Conservation (phyloP, 805 yeast species). For the Lachancea waltii region DNA sequence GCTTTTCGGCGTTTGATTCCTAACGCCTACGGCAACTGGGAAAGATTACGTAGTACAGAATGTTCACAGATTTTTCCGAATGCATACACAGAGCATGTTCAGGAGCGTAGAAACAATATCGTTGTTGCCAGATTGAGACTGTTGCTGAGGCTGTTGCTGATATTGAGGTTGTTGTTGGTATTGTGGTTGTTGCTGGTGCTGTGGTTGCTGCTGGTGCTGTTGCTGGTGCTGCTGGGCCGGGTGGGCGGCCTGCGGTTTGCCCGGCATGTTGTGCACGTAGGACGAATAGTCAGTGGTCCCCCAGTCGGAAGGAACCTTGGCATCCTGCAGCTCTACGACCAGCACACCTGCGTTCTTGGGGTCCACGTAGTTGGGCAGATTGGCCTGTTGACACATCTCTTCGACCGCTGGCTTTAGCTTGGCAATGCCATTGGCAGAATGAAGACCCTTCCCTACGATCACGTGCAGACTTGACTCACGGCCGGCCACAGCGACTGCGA, state of each 20-base stretch:
- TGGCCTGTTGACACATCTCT: constrained; percentile 60
- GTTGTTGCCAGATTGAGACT: constrained; percentile 15
- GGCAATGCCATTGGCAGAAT: constrained; percentile 74
- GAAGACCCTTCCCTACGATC: constrained; percentile 91
- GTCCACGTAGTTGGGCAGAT: constrained; percentile 56
- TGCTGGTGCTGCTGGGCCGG: constrained; percentile 22
- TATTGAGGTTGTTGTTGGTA: constrained; percentile 18
- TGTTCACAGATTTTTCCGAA: constrained; percentile 21
- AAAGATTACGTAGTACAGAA: constrained; percentile 1
- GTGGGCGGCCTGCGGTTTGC: constrained; percentile 15
- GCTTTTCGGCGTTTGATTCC: constrained; percentile 6
- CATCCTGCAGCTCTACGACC: constrained; percentile 54
- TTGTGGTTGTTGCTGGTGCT: constrained; percentile 24
- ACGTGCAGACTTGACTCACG: constrained; percentile 63
- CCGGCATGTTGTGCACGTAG: constrained; percentile 12
- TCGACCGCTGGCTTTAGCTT: constrained; percentile 88
- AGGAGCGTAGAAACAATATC: constrained; percentile 19
- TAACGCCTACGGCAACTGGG: too few relatives aligned
- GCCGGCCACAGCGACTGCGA: constrained; percentile 52
- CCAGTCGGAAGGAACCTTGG: constrained; percentile 40
- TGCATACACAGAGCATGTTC: constrained; percentile 33
- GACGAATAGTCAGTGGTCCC: constrained; percentile 13
- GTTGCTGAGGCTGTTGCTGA: constrained; percentile 13
- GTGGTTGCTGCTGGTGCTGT: constrained; percentile 21
- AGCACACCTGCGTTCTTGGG: constrained; percentile 75